These are phyloP conservation scores for Mycena rosella DNA, from an alignment of 768 basidiomycete species.

Conservation along the genomic window DNA sequence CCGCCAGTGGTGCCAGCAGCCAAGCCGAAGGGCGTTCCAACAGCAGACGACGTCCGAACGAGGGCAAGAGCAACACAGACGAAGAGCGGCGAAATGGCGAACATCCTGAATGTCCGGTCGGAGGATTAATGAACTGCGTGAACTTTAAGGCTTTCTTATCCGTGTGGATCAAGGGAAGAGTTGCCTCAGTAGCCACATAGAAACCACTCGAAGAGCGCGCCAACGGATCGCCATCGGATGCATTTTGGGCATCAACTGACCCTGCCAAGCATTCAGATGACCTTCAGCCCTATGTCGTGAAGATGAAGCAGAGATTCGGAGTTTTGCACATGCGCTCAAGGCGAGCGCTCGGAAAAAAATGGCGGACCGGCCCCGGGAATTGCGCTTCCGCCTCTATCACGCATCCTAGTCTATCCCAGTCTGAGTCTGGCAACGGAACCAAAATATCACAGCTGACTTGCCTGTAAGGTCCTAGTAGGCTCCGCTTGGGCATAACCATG, in stretches of 20 bases:
- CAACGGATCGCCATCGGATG: not conserved
- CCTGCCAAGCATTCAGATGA: slow-evolving; percentile 3
- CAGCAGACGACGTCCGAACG: slow-evolving; percentile 13
- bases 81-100: slow-evolving; percentile 20
- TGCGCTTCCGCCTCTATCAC: not conserved
- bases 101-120: slow-evolving; percentile 3
- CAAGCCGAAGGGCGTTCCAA: slow-evolving; percentile 38
- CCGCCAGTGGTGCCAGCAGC: slow-evolving; percentile 43
- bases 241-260: not conserved
- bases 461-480: too few relatives aligned
- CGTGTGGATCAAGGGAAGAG: not conserved
- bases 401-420: too few relatives aligned
- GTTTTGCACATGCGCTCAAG: not conserved
- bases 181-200: not conserved
- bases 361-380: not conserved
- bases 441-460: not conserved
- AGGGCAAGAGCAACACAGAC: slow-evolving; percentile 25
- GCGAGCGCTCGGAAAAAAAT: not conserved
- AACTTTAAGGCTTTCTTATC: not conserved
- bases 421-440: too few relatives aligned
- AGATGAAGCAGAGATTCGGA: not conserved
- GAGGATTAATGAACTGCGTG: not conserved
- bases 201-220: not conserved
- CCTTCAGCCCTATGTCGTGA: not conserved
- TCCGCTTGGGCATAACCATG: too few relatives aligned